A percentile compares a stretch with the other conserved stretches of the same genome.
These are phyloP conservation scores for Coprinopsis marcescibilis DNA, from an alignment of 768 basidiomycete genomes.

Conservation along the genomic window DNA sequence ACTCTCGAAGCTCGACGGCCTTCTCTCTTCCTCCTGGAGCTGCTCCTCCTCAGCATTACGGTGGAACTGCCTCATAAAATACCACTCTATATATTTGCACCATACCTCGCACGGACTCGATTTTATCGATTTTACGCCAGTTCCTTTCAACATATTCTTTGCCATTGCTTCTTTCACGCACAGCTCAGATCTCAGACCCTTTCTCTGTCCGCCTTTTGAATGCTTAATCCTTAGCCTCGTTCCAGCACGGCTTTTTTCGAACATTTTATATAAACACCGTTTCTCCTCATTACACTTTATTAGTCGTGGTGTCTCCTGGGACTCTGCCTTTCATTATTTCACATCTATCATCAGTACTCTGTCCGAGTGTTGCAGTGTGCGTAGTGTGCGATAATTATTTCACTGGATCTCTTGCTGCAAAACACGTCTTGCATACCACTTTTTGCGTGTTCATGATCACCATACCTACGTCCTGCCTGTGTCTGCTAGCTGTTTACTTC, in stretches of 20 bases:
- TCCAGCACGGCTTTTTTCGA: conserved; percentile 2
- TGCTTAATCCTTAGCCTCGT: not conserved
- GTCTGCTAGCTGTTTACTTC: not conserved
- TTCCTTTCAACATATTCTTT: conserved; percentile 2
- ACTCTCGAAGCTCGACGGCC: conserved; percentile 54
- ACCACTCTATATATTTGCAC: conserved; percentile 6
- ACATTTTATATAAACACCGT: conserved; percentile 8
- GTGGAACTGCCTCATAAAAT: conserved; percentile 12
- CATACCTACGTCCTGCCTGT: not conserved
- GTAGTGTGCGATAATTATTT: not conserved
- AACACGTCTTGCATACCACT: conserved; percentile 4
- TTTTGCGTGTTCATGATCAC: conserved; percentile 3
- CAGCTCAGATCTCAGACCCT: not conserved
- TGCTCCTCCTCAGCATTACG: conserved; percentile 49
- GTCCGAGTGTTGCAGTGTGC: not conserved
- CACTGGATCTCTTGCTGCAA: not conserved
- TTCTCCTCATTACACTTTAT: conserved; percentile 8
- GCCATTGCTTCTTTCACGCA: not conserved
- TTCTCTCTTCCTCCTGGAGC: conserved; percentile 69
- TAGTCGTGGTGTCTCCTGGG: not conserved
- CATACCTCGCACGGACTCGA: conserved; percentile 6
- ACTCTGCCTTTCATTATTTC: not conserved
- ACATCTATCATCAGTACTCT: too few species aligned
- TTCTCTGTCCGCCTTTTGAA: not conserved
- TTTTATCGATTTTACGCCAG: conserved; percentile 6